Conservation (phyloP, 148 eudicot species). For the Pouteria glomerata region DNA sequence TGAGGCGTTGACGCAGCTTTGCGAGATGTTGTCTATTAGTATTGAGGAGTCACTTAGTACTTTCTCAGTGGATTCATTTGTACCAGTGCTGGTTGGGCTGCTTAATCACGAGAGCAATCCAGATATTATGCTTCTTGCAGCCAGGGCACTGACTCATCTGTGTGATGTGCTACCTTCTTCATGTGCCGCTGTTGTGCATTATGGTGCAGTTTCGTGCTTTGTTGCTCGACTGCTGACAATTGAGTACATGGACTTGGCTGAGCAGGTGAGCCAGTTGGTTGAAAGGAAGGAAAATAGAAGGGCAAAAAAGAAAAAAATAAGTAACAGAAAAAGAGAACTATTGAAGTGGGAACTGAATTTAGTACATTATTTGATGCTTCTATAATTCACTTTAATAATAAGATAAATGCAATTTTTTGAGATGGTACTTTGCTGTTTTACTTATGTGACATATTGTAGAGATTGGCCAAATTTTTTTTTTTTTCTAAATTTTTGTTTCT, state of each 20-base stretch:
- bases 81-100: conserved; percentile 87
- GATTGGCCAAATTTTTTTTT: neutral
- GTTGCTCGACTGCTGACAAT: conserved; percentile 85
- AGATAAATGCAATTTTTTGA: neutral
- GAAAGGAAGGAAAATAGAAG: neutral
- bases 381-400: neutral
- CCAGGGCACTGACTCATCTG: conserved; percentile 84
- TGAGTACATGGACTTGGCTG: conserved; percentile 98
- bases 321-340: too few relatives aligned
- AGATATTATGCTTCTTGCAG: conserved; percentile 95
- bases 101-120: conserved; percentile 92
- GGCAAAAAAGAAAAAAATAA: neutral
- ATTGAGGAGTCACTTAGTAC: conserved; percentile 92
- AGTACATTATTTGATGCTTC: neutral
- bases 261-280: conserved; percentile 49
- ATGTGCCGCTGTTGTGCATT: conserved; percentile 94
- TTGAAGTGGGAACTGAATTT: neutral
- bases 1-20: conserved; percentile 89
- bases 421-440: neutral
- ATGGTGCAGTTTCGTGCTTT: conserved; percentile 81
- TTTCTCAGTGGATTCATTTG: conserved; percentile 86
- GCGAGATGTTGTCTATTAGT: conserved; percentile 87
- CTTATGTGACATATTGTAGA: neutral
- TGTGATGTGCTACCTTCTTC: conserved; percentile 96
- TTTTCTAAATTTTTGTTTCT: conserved; percentile 1